phyloP scores from a whole-genome alignment of 192 early-diverging fungal species.

The Rhizoclosmatium globosum region DNA sequence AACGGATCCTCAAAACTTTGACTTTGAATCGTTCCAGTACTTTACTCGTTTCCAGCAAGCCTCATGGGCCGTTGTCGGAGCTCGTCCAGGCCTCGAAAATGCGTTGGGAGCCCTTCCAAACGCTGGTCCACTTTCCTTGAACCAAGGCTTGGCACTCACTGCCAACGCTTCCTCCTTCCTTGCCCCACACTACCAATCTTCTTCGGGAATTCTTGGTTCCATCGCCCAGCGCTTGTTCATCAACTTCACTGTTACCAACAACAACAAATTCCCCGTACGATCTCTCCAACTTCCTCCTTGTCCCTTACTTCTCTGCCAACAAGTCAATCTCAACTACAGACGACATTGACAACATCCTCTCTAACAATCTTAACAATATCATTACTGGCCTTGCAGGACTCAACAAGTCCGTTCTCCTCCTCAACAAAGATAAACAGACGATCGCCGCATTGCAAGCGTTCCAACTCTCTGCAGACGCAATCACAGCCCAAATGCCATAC shows the following conservation, averaged over 20 bases:
- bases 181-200: neutral
- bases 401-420: constrained; percentile 43
- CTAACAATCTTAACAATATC: constrained; percentile 34
- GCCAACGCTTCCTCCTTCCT: neutral
- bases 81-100: neutral
- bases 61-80: constrained; percentile 16
- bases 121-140: neutral
- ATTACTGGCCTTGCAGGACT: constrained; percentile 41
- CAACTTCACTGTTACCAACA: constrained; percentile 26
- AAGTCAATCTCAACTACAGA: neutral
- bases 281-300: constrained; percentile 37
- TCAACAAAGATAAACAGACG: neutral
- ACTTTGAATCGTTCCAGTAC: constrained; percentile 9
- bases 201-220: constrained; percentile 46
- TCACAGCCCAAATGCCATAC: constrained; percentile 62
- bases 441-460: constrained; percentile 31
- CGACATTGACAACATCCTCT: constrained; percentile 42
- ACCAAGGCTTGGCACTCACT: neutral
- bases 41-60: constrained; percentile 17
- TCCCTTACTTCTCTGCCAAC: constrained; percentile 48
- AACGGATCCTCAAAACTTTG: constrained; percentile 12
- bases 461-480: constrained; percentile 15
- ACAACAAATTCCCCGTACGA: constrained; percentile 16
- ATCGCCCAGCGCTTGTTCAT: constrained; percentile 47
- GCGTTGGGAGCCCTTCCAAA: constrained; percentile 3